Percentiles rank a stretch among this genome's conserved stretches.
These are phyloP conservation scores for Patellifolia procumbens DNA, from an alignment of 179 eudicot species.

Conservation along the genomic window DNA sequence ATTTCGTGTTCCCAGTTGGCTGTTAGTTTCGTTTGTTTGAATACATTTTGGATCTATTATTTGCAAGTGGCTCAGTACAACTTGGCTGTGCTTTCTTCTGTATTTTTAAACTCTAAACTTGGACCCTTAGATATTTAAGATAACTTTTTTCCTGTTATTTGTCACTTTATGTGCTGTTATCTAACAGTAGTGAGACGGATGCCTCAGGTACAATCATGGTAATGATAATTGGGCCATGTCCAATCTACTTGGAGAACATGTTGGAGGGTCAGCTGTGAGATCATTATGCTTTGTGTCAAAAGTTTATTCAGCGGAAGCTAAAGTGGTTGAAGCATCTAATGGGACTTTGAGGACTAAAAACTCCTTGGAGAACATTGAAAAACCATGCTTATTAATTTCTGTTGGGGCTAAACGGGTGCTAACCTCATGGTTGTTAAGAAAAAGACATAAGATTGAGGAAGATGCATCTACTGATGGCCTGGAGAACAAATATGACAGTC, in stretches of 20 bases:
- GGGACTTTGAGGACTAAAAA: slow-evolving; percentile 29
- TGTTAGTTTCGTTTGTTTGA: background rate
- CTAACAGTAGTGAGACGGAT: slow-evolving; percentile 25
- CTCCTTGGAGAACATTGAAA: slow-evolving; percentile 42
- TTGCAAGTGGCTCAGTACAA: background rate
- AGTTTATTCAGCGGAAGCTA: slow-evolving; percentile 45
- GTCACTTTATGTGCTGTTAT: background rate
- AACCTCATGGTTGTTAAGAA: slow-evolving; percentile 80
- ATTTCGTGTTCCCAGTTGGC: background rate
- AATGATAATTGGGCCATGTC: slow-evolving; percentile 67
- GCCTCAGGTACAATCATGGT: slow-evolving; percentile 60
- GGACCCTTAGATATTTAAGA: background rate
- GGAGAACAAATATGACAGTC: slow-evolving; percentile 30
- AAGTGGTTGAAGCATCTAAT: slow-evolving; percentile 33
- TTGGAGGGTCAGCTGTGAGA: slow-evolving; percentile 97
- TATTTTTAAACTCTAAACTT: background rate
- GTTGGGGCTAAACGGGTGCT: slow-evolving; percentile 96
- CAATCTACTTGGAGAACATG: slow-evolving; percentile 94
- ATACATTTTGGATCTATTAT: background rate
- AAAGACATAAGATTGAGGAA: slow-evolving; percentile 28
- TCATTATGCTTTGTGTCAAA: slow-evolving; percentile 79
- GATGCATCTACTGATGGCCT: slow-evolving; percentile 22
- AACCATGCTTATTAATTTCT: slow-evolving; percentile 65
- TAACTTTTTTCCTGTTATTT: background rate
- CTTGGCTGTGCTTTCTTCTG: background rate